phyloP scores from a whole-genome alignment of 1,284 basidiomycete genomes.

The Ceratobasidium sp. region DNA sequence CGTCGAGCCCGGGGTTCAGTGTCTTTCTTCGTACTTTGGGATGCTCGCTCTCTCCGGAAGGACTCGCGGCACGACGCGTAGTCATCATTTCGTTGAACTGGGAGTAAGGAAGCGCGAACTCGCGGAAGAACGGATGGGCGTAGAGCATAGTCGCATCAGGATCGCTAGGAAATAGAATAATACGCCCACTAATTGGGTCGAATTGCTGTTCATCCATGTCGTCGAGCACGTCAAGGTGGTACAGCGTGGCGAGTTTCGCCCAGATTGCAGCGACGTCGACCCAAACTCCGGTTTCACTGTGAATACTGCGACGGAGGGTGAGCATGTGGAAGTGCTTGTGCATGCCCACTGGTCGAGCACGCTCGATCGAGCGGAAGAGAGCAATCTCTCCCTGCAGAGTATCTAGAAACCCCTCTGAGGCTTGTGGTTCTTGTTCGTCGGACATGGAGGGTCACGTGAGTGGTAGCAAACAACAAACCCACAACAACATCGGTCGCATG shows the following conservation, averaged over 20 bases:
- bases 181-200: slow-evolving; percentile 9
- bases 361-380: slow-evolving; percentile 83
- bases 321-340: slow-evolving; percentile 84
- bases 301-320: slow-evolving; percentile 76
- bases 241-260: slow-evolving; percentile 78
- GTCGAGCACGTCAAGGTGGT: slow-evolving; percentile 83
- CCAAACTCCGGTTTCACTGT: slow-evolving; percentile 74
- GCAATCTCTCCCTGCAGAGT: slow-evolving; percentile 83
- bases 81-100: slow-evolving; percentile 44
- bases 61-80: slow-evolving; percentile 41
- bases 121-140: slow-evolving; percentile 48
- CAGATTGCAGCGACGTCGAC: slow-evolving; percentile 77
- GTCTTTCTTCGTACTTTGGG: slow-evolving; percentile 36
- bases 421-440: slow-evolving; percentile 44
- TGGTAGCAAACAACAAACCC: neutral
- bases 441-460: slow-evolving; percentile 30
- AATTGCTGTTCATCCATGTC: slow-evolving; percentile 69
- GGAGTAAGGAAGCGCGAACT: slow-evolving; percentile 49
- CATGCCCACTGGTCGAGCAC: slow-evolving; percentile 80
- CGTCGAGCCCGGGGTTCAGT: slow-evolving; percentile 39
- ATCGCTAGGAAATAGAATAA: slow-evolving; percentile 26
- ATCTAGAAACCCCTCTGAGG: slow-evolving; percentile 63
- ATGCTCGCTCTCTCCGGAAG: slow-evolving; percentile 32
- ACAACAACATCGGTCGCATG: too few relatives aligned
- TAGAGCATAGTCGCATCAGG: slow-evolving; percentile 33